phyloP scores from a whole-genome alignment of 768 basidiomycete species.

The Panus rudis region DNA sequence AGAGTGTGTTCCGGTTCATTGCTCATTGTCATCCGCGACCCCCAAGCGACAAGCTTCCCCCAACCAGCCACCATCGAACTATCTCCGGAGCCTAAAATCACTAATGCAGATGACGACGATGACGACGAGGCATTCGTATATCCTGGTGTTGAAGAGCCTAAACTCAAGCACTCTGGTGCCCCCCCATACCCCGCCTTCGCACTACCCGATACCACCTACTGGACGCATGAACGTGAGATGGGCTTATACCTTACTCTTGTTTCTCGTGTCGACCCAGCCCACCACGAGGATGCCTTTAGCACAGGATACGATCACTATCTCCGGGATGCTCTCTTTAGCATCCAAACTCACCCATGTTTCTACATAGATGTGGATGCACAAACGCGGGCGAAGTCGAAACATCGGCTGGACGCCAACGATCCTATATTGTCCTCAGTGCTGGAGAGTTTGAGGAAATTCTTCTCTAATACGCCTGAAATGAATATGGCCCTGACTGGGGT shows the following conservation, averaged over 20 bases:
- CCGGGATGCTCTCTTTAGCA: constrained; percentile 60
- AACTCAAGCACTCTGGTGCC: constrained; percentile 10
- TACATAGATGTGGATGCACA: constrained; percentile 36
- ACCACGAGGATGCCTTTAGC: constrained; percentile 67
- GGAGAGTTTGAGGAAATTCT: constrained; percentile 68
- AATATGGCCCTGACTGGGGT: constrained; percentile 87
- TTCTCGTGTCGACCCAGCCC: constrained; percentile 68
- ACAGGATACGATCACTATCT: constrained; percentile 84
- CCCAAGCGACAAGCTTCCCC: constrained; percentile 69
- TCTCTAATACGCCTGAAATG: constrained; percentile 76
- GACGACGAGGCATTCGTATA: constrained; percentile 48
- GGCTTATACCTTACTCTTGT: constrained; percentile 71
- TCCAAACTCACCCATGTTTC: constrained; percentile 61
- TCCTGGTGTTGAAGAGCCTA: constrained; percentile 32
- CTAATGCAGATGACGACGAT: no score
- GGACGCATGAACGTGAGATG: constrained; percentile 82
- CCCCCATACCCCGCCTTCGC: constrained; percentile 33
- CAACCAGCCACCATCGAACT: constrained; percentile 32
- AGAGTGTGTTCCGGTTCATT: constrained; percentile 58
- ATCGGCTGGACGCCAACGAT: constrained; percentile 74
- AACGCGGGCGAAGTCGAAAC: constrained; percentile 42
- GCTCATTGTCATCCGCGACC: constrained; percentile 62
- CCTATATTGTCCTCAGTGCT: constrained; percentile 66
- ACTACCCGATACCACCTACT: constrained; percentile 67
- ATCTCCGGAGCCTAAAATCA: constrained; percentile 17